Base-by-base conservation (phyloP, 139 green algal genomes). In the Ettlia oleoabundans region DNA sequence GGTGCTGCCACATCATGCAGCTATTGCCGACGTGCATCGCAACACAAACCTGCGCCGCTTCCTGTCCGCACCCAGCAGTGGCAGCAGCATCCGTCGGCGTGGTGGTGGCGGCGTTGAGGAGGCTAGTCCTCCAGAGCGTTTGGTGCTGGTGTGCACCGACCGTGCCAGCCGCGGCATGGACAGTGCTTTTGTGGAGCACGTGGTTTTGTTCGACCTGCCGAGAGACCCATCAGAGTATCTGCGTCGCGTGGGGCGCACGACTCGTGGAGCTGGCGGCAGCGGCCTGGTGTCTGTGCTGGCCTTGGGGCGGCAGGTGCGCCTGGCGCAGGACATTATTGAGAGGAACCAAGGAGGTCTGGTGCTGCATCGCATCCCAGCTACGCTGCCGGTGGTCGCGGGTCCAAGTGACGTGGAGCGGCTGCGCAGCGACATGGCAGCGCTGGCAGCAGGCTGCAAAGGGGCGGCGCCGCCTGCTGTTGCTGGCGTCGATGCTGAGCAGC, bases 191-290 rank as follows among this genome's bases (percentile, higher is more conserved):
- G 85, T 88, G 26, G 86, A 93, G 37, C 94, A 97, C 61, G 96
- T 99, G 33, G 91, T 99, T 76, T 86, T 99, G 73, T 99, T 99
- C 83, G 96, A 99, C 86, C 98, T 99, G 85, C 96, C 96, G 0
- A 83, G 96, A 0, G 96, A 99, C 82, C 96, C 96, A 0, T 96
- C 89, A 0, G 96, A 99, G 86, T 99, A 99, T 70, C 91, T 99
- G 19, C 86, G 96, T 1, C 85, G 96, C 0, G 96, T 96, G 21
- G 96, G 96, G 2, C 88, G 96, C 9, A 98, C 95, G 0, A 94
- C 94, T 1, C 86, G 96, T 0, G 96, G 96, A 21, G 93, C 94
- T 4, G 88, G 89, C 52, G 95, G 94, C 18, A 73, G 32, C 1
- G 96, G 96, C 22, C 58, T 88, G 0, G 94, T 98, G 40, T 93